Percentiles rank a stretch among this genome's conserved stretches.
Conservation (phyloP, 2,329 filamentous ascomycete species). For the Atkinsonella hypoxylon region DNA sequence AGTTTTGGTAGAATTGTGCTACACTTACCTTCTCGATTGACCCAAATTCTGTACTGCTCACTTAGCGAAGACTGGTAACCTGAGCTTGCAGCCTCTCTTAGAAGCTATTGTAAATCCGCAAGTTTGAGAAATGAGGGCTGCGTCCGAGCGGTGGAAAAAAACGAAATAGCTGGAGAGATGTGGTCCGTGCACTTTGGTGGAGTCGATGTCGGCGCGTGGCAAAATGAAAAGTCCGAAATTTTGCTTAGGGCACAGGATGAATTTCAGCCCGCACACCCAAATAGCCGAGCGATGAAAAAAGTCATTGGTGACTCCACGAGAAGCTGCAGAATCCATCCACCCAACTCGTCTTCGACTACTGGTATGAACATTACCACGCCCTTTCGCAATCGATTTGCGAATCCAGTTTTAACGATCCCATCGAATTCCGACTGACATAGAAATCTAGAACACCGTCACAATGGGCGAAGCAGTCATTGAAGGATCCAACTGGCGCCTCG, state of each 20-base stretch:
- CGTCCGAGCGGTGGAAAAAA: not conserved
- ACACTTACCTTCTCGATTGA: conserved; percentile 1
- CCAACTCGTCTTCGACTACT: conserved; percentile 27
- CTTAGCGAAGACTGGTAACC: not conserved
- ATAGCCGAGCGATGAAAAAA: conserved; percentile 28
- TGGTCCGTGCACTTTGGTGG: conserved; percentile 2
- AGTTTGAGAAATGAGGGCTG: too few species aligned
- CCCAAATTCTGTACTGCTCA: not conserved
- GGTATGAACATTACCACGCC: conserved; percentile 21
- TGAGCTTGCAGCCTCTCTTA: not conserved
- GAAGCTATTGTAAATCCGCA: not conserved
- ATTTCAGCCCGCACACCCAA: conserved; percentile 29
- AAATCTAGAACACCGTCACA: conserved; percentile 47
- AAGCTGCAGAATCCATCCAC: conserved; percentile 25
- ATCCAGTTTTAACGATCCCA: not conserved
- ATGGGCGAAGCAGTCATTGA: conserved; percentile 77
- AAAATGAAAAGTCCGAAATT: conserved; percentile 20
- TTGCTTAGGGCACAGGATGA: conserved; percentile 30
- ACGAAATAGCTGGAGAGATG: not conserved
- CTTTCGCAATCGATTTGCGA: not conserved
- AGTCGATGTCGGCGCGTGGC: conserved; percentile 10
- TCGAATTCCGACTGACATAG: conserved; percentile 20
- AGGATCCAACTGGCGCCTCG: conserved; percentile 81
- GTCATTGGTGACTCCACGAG: conserved; percentile 26
- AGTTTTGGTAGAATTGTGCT: conserved; percentile 1